Base-by-base conservation (phyloP, 208 protist species). In the Phytomonas sp. region DNA sequence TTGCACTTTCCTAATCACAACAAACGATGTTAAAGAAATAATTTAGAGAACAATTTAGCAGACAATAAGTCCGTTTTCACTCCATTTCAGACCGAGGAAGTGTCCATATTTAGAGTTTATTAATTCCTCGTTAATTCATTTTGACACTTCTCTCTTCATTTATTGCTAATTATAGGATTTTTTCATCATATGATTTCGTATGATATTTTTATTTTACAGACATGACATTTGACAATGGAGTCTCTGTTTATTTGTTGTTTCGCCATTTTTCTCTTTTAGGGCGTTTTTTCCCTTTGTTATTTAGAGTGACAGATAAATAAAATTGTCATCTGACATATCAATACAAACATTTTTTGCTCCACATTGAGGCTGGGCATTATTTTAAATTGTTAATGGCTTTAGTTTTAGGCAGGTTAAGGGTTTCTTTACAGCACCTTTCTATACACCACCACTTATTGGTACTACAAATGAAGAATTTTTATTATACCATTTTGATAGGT, bases 321-420 rank as follows among this genome's bases (percentile, higher is more conserved):
- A 56, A 26, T 56, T 6, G 45, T 56, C 8, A 56, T 56, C 4
- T 56, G 19, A 56, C 45, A 56, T 56, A 56, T 56, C 10, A 23
- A 56, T 56, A 26, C 16, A 56, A 11, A 56, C 45, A 56, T 56
- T 56, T 61, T 59, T 59, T 69, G 30, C 31, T 69, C 29, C 31
- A 59, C 26, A 31, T 7, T 69, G 65, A 56, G 26, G 45, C 45
- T 56, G 45, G 45, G 45, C 45, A 23, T 26, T 56, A 56, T 33
- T 77, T 14, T 73, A 69, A 29, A 23, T 70, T 72, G 66, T 73
- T 68, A 62, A 74, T 49, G 72, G 72, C 49, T 60, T 74, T 69
- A 30, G 37, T 0, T 66, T 42, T 52, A 69, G 31, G 63, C 23
- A 68, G 45, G 45, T 26, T 56, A 26, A 56, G 23, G 8, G 19